Conservation (phyloP, 163 green algal genomes). For the Scenedesmus sp. region DNA sequence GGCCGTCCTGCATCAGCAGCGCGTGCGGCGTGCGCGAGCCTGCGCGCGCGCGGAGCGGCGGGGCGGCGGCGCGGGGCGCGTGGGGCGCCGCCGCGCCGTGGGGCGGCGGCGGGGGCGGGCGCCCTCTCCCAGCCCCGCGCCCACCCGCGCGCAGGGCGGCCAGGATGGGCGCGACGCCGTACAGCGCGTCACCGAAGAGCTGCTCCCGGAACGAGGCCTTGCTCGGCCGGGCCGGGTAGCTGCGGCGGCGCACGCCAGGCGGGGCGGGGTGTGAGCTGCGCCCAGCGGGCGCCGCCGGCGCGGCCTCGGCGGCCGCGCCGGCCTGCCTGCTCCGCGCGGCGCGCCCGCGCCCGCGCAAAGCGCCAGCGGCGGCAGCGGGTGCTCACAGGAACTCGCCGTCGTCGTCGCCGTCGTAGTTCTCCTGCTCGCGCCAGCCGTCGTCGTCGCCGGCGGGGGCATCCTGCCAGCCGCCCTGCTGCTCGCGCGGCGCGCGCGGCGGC, state of each 20-base stretch:
- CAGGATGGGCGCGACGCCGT: constrained; percentile 85
- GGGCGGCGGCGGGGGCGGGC: neutral
- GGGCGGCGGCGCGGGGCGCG: no score
- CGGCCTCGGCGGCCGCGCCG: no score
- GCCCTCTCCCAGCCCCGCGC: no score
- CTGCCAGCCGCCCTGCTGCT: neutral
- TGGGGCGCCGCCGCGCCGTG: no score
- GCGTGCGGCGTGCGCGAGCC: constrained; percentile 41
- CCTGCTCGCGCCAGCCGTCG: neutral
- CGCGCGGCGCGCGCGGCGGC: constrained; percentile 14
- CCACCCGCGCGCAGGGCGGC: constrained; percentile 64
- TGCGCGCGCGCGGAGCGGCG: no score
- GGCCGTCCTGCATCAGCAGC: constrained; percentile 43
- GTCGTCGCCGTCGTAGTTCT: neutral
- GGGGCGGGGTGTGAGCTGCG: no score
- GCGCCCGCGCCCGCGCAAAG: no score
- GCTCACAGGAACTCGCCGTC: constrained; percentile 23
- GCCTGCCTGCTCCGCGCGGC: no score
- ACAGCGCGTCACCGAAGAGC: constrained; percentile 70
- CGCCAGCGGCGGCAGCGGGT: neutral
- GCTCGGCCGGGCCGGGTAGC: constrained; percentile 37
- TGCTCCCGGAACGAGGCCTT: constrained; percentile 24
- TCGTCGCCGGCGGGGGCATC: neutral
- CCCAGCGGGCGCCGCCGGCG: no score
- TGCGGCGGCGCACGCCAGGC: no score